Base-by-base conservation (phyloP, 1,284 basidiomycete genomes). In the Irpex sp. region DNA sequence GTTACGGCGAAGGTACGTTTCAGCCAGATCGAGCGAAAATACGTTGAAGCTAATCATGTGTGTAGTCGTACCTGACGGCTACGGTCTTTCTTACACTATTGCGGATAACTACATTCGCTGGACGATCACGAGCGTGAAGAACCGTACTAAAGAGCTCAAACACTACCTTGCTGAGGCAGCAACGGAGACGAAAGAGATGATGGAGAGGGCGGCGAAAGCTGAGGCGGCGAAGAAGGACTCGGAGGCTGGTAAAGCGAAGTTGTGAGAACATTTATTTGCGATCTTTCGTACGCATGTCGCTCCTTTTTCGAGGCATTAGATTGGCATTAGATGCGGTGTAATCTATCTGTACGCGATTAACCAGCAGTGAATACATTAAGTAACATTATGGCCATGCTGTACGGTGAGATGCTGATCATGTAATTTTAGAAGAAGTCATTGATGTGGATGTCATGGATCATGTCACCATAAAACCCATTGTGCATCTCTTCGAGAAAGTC, bases 61-160 rank as follows among this genome's bases (percentile, higher is more conserved):
- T 66, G 1, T 65, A 90, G 94, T 97, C 53, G 93, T 95, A 0
- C 84, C 89, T 5, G 94, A 98, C 69, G 97, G 97, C 13, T 99
- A 94, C 72, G 97, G 97, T 8, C 79, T 98, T 47, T 89, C 94
- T 43, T 99, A 99, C 77, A 85, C 93, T 1, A 97, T 99, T 73
- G 94, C 91, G 61, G 89, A 94, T 67, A 78, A 90, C 64, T 89
- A 91, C 69, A 86, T 99, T 66, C 89, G 94, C 62, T 98, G 97
- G 91, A 95, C 94, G 55, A 90, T 98, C 69, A 98, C 95, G 60
- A 92, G 89, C 62, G 76, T 88, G 72, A 93, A 90, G 76, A 76
- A 81, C 62, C 79, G 85, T 37, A 85, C 87, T 35, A 86, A 81
- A 7, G 80, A 83, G 70, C 77, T 95, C 67, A 86, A 84, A 69